phyloP scores from a whole-genome alignment of 2,329 filamentous ascomycete genomes.

The Xylariaceae sp. region DNA sequence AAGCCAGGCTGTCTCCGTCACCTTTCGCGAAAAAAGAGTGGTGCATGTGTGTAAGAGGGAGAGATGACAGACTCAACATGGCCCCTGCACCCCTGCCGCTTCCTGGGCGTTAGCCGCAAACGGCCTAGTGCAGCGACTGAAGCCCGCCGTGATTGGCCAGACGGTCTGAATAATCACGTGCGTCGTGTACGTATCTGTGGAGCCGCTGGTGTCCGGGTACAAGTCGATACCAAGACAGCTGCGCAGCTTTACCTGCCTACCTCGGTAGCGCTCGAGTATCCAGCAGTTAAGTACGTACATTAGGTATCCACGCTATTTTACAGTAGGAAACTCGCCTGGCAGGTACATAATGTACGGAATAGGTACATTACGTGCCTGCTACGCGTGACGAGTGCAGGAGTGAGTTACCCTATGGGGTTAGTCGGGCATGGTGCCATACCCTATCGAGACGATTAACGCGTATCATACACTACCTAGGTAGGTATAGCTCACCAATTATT shows the following conservation, averaged over 20 bases:
- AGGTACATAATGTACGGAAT: not conserved
- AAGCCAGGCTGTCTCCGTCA: constrained; percentile 25
- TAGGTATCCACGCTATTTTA: too few relatives aligned
- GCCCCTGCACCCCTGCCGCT: constrained; percentile 14
- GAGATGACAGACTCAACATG: constrained; percentile 19
- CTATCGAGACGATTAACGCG: not conserved
- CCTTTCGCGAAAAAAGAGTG: constrained; percentile 25
- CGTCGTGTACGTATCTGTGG: constrained; percentile 12
- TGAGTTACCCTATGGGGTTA: not conserved
- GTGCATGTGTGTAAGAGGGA: constrained; percentile 18
- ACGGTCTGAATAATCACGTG: constrained; percentile 10
- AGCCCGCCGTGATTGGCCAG: constrained; percentile 12
- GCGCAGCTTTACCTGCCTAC: not conserved
- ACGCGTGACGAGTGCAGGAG: not conserved
- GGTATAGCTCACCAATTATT: not conserved
- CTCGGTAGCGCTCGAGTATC: not conserved
- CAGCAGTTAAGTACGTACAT: not conserved
- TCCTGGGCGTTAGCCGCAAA: constrained; percentile 9
- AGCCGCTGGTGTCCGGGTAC: not conserved
- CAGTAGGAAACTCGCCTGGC: not conserved
- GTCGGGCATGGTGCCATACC: not conserved
- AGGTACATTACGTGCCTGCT: not conserved
- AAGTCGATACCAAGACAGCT: not conserved
- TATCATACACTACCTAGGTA: not conserved
- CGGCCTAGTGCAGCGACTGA: not conserved